Base-by-base conservation (phyloP, 1,139 yeast species). In the Candida labiduridarum region DNA sequence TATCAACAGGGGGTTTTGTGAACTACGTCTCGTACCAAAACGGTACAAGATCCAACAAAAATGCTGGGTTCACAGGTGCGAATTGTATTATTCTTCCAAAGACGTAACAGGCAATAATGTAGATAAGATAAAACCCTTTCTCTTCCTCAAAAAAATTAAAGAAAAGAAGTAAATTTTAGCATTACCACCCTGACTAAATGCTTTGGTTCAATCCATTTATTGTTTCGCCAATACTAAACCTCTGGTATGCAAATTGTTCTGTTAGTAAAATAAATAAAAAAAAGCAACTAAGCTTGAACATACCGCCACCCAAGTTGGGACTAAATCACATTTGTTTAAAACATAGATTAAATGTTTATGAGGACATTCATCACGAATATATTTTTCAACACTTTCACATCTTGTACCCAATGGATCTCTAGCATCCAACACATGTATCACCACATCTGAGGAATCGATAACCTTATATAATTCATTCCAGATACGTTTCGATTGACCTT, bases 251-350 rank as follows among this genome's bases (percentile, higher is more conserved):
- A 14, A 22, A 25, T 16, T 16, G 25, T n/a, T 22, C 10, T 11
- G 44, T 45, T 31, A 45, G 48, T 39, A 45, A 38, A 34, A 34
- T 3, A n/a, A 44, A n/a, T 31, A 43, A 42, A 49, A 53, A 53
- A 50, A 39, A 31, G n/a, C n/a, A n/a, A n/a, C n/a, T n/a, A 14
- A 41, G 19, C 22, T 7, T 43, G 66, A 74, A 91, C 98, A 82
- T 89, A 94, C 98, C 65, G 99, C 97, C 63, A 91, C 97, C 97
- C 98, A 94, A 51, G 97, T 94, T 56, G 99, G 99, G 49, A 95
- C 97, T 63, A 94, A 83, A 77, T 94, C 99, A 81, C 97, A 91
- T 81, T 94, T 94, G 81, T 94, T 94, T 69, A 94, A 77, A 49
- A 94, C 97, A 67, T 87, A 92, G 56, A 94, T 87, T 75, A 94